A percentile compares a stretch with the other conserved stretches of the same genome.
Conservation (phyloP, 2,329 filamentous ascomycete species). For the Ceratocystis diversiconidia region DNA sequence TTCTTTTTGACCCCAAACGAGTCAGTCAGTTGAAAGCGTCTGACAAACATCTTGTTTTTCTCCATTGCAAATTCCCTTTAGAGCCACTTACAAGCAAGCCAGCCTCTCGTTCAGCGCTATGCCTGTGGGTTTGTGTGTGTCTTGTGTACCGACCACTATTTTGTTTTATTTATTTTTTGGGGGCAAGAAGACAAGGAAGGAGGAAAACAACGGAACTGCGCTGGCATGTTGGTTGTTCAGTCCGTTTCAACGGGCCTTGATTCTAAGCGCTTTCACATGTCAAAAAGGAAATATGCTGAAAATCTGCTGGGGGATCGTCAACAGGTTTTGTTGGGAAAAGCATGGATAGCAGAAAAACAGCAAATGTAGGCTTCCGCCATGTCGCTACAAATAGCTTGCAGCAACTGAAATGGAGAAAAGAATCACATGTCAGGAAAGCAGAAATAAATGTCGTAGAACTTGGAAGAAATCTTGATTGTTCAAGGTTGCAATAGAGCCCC, state of each 20-base stretch:
- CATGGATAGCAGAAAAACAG: background rate
- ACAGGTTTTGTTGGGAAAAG: slow-evolving; percentile 1
- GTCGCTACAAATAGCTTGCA: background rate
- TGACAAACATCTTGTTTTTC: background rate
- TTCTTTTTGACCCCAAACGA: background rate
- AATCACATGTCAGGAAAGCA: background rate
- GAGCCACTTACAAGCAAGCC: background rate
- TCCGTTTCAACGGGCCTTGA: background rate
- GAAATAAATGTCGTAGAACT: background rate
- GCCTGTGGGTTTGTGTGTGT: background rate
- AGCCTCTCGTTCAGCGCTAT: background rate
- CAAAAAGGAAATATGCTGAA: background rate
- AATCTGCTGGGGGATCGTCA: slow-evolving; percentile 1
- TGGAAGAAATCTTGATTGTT: too few relatives aligned
- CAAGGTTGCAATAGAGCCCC: background rate
- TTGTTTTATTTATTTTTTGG: background rate
- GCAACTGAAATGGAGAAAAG: background rate
- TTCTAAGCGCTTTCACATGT: background rate
- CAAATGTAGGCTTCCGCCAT: too few relatives aligned
- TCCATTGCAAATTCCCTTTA: background rate
- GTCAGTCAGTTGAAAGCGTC: background rate
- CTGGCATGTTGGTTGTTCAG: background rate
- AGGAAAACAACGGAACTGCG: background rate
- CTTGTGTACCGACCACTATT: background rate
- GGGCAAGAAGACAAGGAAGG: background rate